Evolutionary conservation across 805 yeast species (phyloP).

Genomic region (Limtongozyma cylindracea): DNA sequence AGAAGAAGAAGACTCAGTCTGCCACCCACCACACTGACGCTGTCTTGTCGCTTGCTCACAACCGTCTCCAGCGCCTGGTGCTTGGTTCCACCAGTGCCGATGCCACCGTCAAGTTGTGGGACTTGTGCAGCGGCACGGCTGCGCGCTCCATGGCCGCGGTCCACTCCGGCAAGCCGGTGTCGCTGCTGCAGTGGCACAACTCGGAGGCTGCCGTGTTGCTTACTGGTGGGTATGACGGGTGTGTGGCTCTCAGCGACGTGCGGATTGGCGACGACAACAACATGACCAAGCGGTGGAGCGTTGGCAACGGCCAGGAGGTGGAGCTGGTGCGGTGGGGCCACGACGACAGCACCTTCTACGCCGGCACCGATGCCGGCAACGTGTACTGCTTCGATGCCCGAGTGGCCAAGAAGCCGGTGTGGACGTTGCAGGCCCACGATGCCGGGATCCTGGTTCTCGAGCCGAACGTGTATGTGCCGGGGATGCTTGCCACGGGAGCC

Average conservation of each 20-base stretch:
- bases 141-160: conserved; percentile 50
- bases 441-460: conserved; percentile 72
- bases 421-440: conserved; percentile 97
- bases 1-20: conserved; percentile 22
- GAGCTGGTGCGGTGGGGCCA: conserved; percentile 61
- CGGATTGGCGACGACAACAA: conserved; percentile 36
- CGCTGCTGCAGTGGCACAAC: conserved; percentile 70
- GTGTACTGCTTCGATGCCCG: conserved; percentile 78
- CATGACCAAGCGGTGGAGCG: conserved; percentile 39
- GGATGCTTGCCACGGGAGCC: conserved; percentile 66
- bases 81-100: conserved; percentile 93
- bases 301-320: conserved; percentile 51
- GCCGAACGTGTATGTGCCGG: conserved; percentile 38
- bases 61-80: conserved; percentile 55
- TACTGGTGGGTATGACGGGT: conserved; percentile 87
- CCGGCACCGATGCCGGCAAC: conserved; percentile 82
- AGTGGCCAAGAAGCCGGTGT: conserved; percentile 38
- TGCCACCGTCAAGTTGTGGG: conserved; percentile 89
- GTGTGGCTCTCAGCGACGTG: conserved; percentile 63
- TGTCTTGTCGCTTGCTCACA: conserved; percentile 67
- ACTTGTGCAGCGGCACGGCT: conserved; percentile 45
- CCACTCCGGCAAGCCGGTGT: conserved; percentile 63
- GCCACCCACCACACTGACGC: conserved; percentile 84
- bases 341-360: conserved; percentile 28
- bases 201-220: conserved; percentile 40